A percentile compares a stretch with the other conserved stretches of the same genome.
Evolutionary conservation across 805 yeast species (phyloP).

Genomic region (Yueomyces sinensis): DNA sequence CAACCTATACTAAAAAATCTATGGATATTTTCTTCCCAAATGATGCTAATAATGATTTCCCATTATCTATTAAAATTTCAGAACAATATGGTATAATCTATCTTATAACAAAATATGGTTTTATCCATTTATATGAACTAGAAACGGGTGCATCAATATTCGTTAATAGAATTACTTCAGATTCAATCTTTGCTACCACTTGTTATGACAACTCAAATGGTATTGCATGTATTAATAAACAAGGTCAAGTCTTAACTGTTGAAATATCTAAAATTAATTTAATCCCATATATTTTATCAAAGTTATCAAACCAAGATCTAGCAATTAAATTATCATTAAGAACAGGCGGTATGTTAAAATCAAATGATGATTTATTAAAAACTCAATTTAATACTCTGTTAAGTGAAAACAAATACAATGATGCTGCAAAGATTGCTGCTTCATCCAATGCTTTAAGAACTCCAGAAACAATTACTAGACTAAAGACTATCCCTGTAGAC

Average conservation of each 20-base stretch:
- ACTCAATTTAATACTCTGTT: conserved; percentile 86
- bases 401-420: conserved; percentile 72
- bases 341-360: conserved; percentile 71
- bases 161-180: conserved; percentile 92
- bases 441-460: conserved; percentile 90
- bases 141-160: conserved; percentile 87
- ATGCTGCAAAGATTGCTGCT: conserved; percentile 96
- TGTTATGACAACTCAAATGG: conserved; percentile 63
- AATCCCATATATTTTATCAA: conserved; percentile 78
- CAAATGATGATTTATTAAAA: conserved; percentile 82
- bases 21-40: conserved; percentile 94
- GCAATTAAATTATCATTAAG: conserved; percentile 85
- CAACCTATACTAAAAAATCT: conserved; percentile 64
- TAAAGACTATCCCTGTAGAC: conserved; percentile 79
- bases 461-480: conserved; percentile 77
- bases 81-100: conserved; percentile 77
- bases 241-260: conserved; percentile 90
- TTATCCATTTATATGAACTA: conserved; percentile 87
- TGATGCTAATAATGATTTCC: conserved; percentile 93
- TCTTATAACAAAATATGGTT: conserved; percentile 88
- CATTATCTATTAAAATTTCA: conserved; percentile 80
- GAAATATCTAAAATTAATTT: conserved; percentile 74
- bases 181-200: conserved; percentile 85
- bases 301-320: conserved; percentile 71
- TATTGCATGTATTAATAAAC: conserved; percentile 82